phyloP scores from a whole-genome alignment of 108 stramenopile genomes.

The Cylindrotheca fusiformis region DNA sequence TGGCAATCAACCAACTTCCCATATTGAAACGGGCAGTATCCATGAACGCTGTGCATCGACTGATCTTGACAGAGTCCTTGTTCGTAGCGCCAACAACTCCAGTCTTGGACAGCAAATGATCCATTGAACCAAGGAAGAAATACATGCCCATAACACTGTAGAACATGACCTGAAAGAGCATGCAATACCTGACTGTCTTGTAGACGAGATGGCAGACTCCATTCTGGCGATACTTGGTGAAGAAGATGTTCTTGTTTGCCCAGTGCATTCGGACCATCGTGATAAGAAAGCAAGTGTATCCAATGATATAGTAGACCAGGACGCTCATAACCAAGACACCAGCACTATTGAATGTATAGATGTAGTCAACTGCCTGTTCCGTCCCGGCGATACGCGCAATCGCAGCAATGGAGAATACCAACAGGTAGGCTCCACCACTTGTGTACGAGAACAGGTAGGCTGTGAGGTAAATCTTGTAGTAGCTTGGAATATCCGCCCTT shows the following conservation, averaged over 20 bases:
- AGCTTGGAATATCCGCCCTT: conserved; percentile 45
- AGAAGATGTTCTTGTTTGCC: conserved; percentile 45
- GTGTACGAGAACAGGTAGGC: conserved; percentile 48
- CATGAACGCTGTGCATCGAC: conserved; percentile 34
- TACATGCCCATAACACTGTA: conserved; percentile 46
- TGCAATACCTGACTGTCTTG: conserved; percentile 34
- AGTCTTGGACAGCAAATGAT: conserved; percentile 43
- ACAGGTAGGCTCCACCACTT: conserved; percentile 44
- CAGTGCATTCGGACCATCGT: conserved; percentile 46
- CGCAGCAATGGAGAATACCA: conserved; percentile 38
- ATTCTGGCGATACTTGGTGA: conserved; percentile 41
- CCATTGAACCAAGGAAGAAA: conserved; percentile 52
- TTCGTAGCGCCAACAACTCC: conserved; percentile 41
- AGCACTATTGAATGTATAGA: conserved; percentile 37
- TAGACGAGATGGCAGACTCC: conserved; percentile 27
- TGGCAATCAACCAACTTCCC: conserved; percentile 35
- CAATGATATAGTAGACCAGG: conserved; percentile 45
- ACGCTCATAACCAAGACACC: conserved; percentile 39
- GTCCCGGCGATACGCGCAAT: conserved; percentile 25
- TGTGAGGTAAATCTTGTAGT: conserved; percentile 57
- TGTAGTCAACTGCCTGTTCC: conserved; percentile 17
- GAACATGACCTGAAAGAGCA: conserved; percentile 48
- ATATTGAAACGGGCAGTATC: conserved; percentile 41
- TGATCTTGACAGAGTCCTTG: conserved; percentile 51
- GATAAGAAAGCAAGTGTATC: conserved; percentile 44